Evolutionary conservation across 2,329 filamentous ascomycete species (phyloP).

Genomic region (Calonectria pauciramosa): DNA sequence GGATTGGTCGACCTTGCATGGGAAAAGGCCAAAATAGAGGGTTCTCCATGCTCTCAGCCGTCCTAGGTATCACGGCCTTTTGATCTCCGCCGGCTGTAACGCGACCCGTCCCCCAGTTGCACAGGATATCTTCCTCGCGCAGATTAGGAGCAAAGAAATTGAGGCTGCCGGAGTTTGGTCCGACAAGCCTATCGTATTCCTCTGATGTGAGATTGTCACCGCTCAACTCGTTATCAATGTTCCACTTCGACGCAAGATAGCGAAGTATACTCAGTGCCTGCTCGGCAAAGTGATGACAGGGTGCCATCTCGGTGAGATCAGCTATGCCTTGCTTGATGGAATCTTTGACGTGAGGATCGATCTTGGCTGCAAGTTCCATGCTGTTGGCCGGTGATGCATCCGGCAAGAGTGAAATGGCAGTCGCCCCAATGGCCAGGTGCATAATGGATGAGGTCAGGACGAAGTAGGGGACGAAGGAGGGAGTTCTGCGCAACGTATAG

Average conservation of each 20-base stretch:
- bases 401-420: constrained; percentile 40
- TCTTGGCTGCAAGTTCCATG: constrained; percentile 51
- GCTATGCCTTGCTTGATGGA: constrained; percentile 67
- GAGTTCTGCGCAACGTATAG: constrained; percentile 70
- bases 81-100: constrained; percentile 31
- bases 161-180: constrained; percentile 64
- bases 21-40: constrained; percentile 74
- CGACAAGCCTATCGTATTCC: constrained; percentile 58
- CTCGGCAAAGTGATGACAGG: constrained; percentile 72
- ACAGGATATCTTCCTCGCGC: constrained; percentile 61
- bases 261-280: constrained; percentile 72
- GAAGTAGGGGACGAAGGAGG: constrained; percentile 73
- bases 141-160: constrained; percentile 71
- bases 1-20: constrained; percentile 69
- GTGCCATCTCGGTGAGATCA: constrained; percentile 72
- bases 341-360: constrained; percentile 57
- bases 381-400: constrained; percentile 36
- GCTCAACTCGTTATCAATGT: constrained; percentile 64
- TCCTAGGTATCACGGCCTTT: constrained; percentile 35
- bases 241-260: constrained; percentile 71
- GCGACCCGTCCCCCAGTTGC: constrained; percentile 56
- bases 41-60: constrained; percentile 61
- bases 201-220: constrained; percentile 46
- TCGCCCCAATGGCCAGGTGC: constrained; percentile 68
- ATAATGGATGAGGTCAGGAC: constrained; percentile 73